These are phyloP conservation scores for Gastrodia elata DNA, from an alignment of 106 monocot species.

Conservation along the genomic window DNA sequence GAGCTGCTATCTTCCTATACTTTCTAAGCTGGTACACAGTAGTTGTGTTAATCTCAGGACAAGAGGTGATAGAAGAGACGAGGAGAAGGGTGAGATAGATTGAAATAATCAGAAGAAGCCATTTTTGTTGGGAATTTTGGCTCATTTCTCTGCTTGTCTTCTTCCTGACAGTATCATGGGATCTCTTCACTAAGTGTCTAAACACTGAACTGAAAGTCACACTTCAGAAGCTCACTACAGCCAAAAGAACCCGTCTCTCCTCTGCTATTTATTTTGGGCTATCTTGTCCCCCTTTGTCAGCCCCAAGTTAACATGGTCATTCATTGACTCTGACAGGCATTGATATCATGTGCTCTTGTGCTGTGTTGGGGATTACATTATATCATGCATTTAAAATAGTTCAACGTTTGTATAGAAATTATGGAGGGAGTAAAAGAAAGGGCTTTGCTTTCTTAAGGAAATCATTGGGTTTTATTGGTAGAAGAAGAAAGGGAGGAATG, in stretches of 20 bases:
- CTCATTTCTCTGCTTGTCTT: slow-evolving; percentile 23
- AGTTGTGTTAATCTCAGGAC: slow-evolving; percentile 29
- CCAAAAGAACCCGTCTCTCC: neutral
- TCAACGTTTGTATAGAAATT: too few species aligned
- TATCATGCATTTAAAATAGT: neutral
- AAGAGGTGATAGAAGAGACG: slow-evolving; percentile 15
- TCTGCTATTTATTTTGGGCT: slow-evolving; percentile 3
- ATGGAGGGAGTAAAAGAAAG: too few species aligned
- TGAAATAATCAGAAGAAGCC: slow-evolving; percentile 39
- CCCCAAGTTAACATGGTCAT: slow-evolving; percentile 11
- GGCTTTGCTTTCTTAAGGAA: neutral
- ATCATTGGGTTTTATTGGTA: slow-evolving; percentile 20
- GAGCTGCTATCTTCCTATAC: slow-evolving; percentile 51
- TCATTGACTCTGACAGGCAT: slow-evolving; percentile 13
- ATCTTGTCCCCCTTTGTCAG: slow-evolving; percentile 11
- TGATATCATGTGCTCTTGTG: neutral
- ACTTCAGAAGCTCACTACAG: neutral
- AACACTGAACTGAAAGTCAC: neutral
- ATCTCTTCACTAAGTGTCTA: neutral
- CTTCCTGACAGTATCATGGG: slow-evolving; percentile 10
- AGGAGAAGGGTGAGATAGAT: slow-evolving; percentile 39
- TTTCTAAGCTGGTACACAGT: slow-evolving; percentile 40
- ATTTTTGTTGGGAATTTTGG: slow-evolving; percentile 23
- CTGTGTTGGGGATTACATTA: neutral
- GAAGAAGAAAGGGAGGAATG: neutral